Evolutionary conservation across 2,329 filamentous ascomycete genomes (phyloP), one percentile per base, ranked within the genome.

Genomic region (Calycina herbarum): DNA sequence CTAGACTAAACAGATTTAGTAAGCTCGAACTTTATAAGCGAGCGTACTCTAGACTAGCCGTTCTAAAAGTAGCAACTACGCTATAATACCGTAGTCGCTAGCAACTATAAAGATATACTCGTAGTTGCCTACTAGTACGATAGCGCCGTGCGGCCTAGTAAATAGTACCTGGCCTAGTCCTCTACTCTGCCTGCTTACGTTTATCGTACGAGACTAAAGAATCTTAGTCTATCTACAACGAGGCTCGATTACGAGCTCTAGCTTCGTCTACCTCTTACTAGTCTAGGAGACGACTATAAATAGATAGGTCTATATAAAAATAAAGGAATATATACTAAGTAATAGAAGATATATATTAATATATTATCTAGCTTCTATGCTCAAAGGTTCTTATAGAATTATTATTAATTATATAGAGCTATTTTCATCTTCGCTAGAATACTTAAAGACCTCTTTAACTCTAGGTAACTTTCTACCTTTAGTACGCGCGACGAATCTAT

Each of bases 241-340:
- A 68, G 66, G 68, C 59, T 78, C 58, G 0, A 78, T 70, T 7
- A 78, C 67, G 38, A 79, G 70, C 31, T 78, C 71, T 38, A 79
- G 59, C n/a, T 63, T 71, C 24, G 33, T 66, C 17, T 71, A 61
- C 20, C 45, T 27, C 62, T 71, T 65, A 11, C 66, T 57, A 33
- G 70, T 65, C 71, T 67, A 76, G 60, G 64, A 76, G 38, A 64
- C 64, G 40, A 76, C 71, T 17, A 71, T 72, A 63, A 76, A 76
- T 59, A 67, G 71, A 71, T 77, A 68, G 31, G 62, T 70, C 65
- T 75, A 64, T 48, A 76, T 69, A 57, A 64, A 61, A 54, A 76
- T 69, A 31, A 61, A 62, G 48, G 57, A 60, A 40, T 27, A 67
- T 57, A 64, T 11, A 51, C 67, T 57, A 57, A 69, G 59, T 7